Evolutionary conservation across 2,329 filamentous ascomycete genomes (phyloP).

Genomic region (Myriosclerotinia curreyana): DNA sequence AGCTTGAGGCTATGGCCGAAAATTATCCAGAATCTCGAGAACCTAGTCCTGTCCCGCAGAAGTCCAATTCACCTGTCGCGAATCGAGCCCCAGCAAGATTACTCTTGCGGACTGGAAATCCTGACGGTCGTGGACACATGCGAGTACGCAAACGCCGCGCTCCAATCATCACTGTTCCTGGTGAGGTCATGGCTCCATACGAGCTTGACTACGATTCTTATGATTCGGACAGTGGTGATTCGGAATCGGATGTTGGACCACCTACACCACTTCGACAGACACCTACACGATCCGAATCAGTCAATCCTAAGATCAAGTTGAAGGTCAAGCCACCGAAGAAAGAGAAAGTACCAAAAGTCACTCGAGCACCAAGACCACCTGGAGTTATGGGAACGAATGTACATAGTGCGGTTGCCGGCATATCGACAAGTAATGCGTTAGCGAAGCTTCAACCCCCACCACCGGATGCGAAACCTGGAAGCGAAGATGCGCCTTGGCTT

Average conservation of each 20-base stretch:
- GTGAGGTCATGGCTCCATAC: constrained; percentile 63
- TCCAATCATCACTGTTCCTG: constrained; percentile 62
- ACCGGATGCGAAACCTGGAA: constrained; percentile 56
- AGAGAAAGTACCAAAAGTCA: constrained; percentile 33
- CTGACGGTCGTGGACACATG: constrained; percentile 31
- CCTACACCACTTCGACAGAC: constrained; percentile 30
- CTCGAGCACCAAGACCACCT: constrained; percentile 36
- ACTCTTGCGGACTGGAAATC: constrained; percentile 45
- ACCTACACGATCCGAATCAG: constrained; percentile 27
- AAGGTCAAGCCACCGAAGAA: constrained; percentile 34
- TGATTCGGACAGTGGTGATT: constrained; percentile 39
- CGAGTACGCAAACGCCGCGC: constrained; percentile 40
- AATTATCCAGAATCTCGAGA: constrained; percentile 53
- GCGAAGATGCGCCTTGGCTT: constrained; percentile 61
- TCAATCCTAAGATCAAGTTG: constrained; percentile 34
- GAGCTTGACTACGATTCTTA: constrained; percentile 61
- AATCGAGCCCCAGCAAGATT: constrained; percentile 48
- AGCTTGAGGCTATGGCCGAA: constrained; percentile 58
- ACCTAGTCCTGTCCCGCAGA: constrained; percentile 47
- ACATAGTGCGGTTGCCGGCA: constrained; percentile 40
- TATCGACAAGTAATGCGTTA: constrained; percentile 41
- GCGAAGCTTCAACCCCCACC: constrained; percentile 54
- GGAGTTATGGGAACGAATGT: constrained; percentile 40
- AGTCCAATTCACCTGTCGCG: constrained; percentile 53
- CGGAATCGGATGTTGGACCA: constrained; percentile 39